Conservation (phyloP, 1,284 basidiomycete genomes). For the Kwoniella shivajii region DNA sequence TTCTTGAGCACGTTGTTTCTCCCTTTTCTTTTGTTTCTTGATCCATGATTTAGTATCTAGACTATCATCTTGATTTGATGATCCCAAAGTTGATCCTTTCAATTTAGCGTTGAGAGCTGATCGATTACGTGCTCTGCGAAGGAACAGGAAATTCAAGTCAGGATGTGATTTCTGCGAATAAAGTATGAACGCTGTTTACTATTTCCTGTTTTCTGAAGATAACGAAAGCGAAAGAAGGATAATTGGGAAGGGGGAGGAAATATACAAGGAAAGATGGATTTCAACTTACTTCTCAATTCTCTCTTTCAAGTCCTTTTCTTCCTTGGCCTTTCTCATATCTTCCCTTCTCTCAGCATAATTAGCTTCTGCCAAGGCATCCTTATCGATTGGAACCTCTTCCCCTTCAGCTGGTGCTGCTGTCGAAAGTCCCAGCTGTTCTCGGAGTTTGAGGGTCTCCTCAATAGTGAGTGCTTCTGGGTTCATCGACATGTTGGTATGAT, state of each 20-base stretch:
- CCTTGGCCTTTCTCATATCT: conserved; percentile 68
- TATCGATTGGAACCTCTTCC: conserved; percentile 60
- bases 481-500: conserved; percentile 11
- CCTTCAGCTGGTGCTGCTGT: conserved; percentile 76
- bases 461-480: conserved; percentile 65
- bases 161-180: conserved; percentile 33
- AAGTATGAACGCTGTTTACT: conserved; percentile 12
- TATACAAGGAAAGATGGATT: conserved; percentile 11
- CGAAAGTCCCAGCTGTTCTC: conserved; percentile 89
- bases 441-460: conserved; percentile 97
- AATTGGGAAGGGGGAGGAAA: conserved; percentile 1
- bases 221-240: not conserved
- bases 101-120: conserved; percentile 86
- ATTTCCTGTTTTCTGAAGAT: not conserved
- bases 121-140: conserved; percentile 65
- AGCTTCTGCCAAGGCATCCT: conserved; percentile 67
- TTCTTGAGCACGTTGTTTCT: conserved; percentile 80
- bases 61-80: conserved; percentile 66
- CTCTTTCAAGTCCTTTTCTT: conserved; percentile 74
- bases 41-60: conserved; percentile 75
- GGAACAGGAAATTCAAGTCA: not conserved
- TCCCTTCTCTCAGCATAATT: conserved; percentile 77
- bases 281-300: conserved; percentile 83
- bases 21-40: conserved; percentile 81
- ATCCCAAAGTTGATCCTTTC: conserved; percentile 85